Conservation (phyloP, 2,329 filamentous ascomycete genomes). For the Helotiales sp. region DNA sequence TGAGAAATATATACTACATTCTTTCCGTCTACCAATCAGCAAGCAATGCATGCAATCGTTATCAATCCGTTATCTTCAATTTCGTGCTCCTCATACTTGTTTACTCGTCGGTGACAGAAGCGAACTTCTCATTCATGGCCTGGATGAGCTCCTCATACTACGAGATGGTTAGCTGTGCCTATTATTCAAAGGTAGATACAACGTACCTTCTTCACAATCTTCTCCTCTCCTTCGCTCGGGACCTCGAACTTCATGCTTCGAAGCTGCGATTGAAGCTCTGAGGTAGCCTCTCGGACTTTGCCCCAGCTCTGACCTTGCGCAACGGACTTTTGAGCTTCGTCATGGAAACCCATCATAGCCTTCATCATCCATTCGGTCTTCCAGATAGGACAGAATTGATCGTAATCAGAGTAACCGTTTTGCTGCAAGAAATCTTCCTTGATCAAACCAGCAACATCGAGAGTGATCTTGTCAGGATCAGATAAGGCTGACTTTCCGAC, state of each 20-base stretch:
- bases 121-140: conserved; percentile 96
- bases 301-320: conserved; percentile 87
- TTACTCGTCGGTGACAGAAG: conserved; percentile 92
- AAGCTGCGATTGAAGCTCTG: conserved; percentile 80
- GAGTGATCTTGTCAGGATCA: conserved; percentile 96
- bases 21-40: conserved; percentile 21
- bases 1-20: conserved; percentile 32
- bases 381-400: conserved; percentile 99
- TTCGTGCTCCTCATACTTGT: neutral
- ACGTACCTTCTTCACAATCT: conserved; percentile 77
- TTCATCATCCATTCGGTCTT: conserved; percentile 99
- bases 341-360: conserved; percentile 96
- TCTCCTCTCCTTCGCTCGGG: conserved; percentile 80
- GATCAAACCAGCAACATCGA: conserved; percentile 86
- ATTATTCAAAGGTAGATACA: neutral
- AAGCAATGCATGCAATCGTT: conserved; percentile 26
- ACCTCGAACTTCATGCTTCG: conserved; percentile 97
- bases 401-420: conserved; percentile 98
- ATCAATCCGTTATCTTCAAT: neutral
- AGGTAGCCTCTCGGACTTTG: conserved; percentile 89
- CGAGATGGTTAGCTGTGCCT: conserved; percentile 15
- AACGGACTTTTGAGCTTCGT: conserved; percentile 95
- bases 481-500: conserved; percentile 97
- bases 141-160: conserved; percentile 92
- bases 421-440: conserved; percentile 99